These are phyloP conservation scores for Mycena epipterygia DNA, from an alignment of 768 basidiomycete species.

Conservation along the genomic window DNA sequence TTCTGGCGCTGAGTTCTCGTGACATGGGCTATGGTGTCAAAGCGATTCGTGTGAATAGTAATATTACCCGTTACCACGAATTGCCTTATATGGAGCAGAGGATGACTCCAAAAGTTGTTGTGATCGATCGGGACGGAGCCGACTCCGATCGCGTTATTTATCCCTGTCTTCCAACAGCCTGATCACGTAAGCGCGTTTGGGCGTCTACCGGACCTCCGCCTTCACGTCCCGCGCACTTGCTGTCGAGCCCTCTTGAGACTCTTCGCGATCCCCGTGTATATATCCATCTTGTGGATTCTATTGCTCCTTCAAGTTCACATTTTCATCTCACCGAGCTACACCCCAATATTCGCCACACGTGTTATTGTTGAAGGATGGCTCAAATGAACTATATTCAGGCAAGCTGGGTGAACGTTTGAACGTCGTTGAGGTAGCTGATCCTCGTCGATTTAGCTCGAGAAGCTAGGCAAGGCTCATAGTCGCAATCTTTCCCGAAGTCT, in stretches of 20 bases:
- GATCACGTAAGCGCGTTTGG: background rate
- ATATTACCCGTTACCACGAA: no score
- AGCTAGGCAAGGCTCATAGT: conserved; percentile 69
- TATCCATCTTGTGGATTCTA: background rate
- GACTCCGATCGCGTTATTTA: conserved; percentile 9
- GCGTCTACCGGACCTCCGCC: background rate
- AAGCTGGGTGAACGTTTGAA: conserved; percentile 27
- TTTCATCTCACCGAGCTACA: background rate
- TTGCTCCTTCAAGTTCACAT: background rate
- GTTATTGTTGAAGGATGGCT: conserved; percentile 23
- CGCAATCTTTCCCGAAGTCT: background rate
- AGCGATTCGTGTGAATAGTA: no score
- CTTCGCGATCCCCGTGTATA: background rate
- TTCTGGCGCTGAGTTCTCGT: background rate
- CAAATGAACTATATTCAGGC: conserved; percentile 71
- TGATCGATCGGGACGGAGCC: background rate
- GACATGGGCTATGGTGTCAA: no score
- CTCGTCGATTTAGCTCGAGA: conserved; percentile 75
- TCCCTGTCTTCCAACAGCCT: background rate
- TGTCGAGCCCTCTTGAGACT: background rate
- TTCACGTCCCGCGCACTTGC: background rate
- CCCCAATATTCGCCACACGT: background rate
- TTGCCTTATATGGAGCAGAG: conserved; percentile 7
- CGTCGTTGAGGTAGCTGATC: background rate
- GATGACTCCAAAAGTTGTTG: background rate